Evolutionary conservation across 2,329 filamentous ascomycete genomes (phyloP).

Genomic region (Bertia moriformis): DNA sequence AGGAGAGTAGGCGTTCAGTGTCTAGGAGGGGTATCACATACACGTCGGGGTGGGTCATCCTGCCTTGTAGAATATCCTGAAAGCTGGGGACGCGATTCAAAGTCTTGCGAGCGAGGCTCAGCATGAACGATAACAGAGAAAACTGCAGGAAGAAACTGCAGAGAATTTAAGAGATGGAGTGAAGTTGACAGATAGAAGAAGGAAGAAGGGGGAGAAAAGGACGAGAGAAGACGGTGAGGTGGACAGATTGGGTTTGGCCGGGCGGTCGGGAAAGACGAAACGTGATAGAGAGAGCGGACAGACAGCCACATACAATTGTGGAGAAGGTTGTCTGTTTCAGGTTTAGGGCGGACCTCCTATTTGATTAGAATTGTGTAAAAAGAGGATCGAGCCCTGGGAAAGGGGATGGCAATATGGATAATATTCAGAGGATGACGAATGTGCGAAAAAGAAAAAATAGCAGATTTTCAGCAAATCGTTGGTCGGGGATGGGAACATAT

Average conservation of each 20-base stretch:
- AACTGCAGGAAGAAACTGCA: neutral
- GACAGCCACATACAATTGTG: too few species aligned
- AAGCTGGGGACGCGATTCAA: constrained; percentile 25
- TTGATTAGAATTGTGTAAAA: too few species aligned
- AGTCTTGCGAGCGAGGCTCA: constrained; percentile 23
- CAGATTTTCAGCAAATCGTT: too few species aligned
- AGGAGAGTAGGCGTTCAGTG: neutral
- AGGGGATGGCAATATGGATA: too few species aligned
- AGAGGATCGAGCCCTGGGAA: too few species aligned
- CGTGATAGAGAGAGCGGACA: constrained; percentile 7
- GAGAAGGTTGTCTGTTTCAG: constrained; percentile 17
- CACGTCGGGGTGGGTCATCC: constrained; percentile 27
- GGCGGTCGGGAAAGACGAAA: constrained; percentile 8
- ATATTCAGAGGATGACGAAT: too few species aligned
- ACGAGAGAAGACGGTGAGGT: constrained; percentile 2
- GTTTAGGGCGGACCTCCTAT: too few species aligned
- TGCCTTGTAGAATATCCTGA: constrained; percentile 27
- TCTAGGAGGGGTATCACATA: constrained; percentile 9
- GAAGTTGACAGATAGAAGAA: constrained; percentile 11
- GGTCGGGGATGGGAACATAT: too few species aligned
- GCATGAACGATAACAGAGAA: constrained; percentile 10
- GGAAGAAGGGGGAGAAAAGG: constrained; percentile 5
- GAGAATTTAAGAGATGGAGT: constrained; percentile 9
- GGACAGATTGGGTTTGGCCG: constrained; percentile 8
- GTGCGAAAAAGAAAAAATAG: too few species aligned